These are phyloP conservation scores for Plectosphaerella plurivora DNA, from an alignment of 2,329 filamentous ascomycete species.

Conservation along the genomic window DNA sequence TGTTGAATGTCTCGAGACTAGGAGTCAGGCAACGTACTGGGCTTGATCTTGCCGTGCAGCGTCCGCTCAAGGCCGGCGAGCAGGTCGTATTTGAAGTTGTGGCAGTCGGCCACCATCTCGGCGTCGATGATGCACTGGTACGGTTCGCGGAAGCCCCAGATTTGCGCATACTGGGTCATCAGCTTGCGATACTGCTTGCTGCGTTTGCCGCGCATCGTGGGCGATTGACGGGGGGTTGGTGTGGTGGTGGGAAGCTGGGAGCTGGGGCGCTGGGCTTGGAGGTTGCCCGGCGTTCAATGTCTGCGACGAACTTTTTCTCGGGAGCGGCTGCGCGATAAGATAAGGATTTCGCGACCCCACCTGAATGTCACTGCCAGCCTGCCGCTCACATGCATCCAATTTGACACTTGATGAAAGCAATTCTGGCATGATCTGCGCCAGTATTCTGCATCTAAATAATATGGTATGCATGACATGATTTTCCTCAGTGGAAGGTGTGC, in stretches of 20 bases:
- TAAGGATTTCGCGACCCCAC: constrained; percentile 7
- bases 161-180: constrained; percentile 85
- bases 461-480: no score
- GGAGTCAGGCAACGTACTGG: constrained; percentile 47
- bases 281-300: not conserved
- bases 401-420: not conserved
- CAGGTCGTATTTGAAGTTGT: constrained; percentile 87
- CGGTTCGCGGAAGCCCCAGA: constrained; percentile 86
- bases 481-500: no score
- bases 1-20: not conserved
- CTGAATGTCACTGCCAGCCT: not conserved
- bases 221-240: not conserved
- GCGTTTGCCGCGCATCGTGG: constrained; percentile 44
- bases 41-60: constrained; percentile 82
- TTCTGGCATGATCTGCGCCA: not conserved
- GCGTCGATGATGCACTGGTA: constrained; percentile 92
- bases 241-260: not conserved
- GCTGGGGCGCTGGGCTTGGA: not conserved
- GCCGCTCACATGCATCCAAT: no score
- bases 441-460: not conserved
- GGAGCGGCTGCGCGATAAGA: constrained; percentile 11
- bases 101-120: constrained; percentile 76
- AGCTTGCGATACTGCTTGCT: constrained; percentile 66
- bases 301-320: constrained; percentile 8
- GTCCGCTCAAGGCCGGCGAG: constrained; percentile 71